phyloP scores from a whole-genome alignment of 345 rosid genomes.

The Diplotaxis tenuifolia region DNA sequence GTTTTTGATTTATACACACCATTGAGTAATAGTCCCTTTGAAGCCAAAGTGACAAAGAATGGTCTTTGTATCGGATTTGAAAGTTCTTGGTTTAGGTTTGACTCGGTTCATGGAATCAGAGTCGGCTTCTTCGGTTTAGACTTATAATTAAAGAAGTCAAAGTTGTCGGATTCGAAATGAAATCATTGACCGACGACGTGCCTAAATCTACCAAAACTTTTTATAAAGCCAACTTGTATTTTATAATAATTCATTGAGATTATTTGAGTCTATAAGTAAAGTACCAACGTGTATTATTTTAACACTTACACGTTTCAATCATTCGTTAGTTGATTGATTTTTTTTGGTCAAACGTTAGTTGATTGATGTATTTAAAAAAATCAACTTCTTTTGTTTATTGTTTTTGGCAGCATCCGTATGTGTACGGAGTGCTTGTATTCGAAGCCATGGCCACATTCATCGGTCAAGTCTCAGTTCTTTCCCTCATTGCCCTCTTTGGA shows the following conservation, averaged over 20 bases:
- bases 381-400: constrained; percentile 5
- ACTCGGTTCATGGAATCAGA: not conserved
- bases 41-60: constrained; percentile 13
- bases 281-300: constrained; percentile 16
- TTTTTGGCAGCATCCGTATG: constrained; percentile 75
- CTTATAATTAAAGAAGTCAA: not conserved
- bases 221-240: not conserved
- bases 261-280: constrained; percentile 18
- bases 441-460: constrained; percentile 97
- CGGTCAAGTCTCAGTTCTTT: constrained; percentile 90
- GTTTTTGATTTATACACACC: not conserved
- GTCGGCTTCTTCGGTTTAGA: not conserved
- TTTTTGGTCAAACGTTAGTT: not conserved
- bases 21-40: not conserved
- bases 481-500: constrained; percentile 90
- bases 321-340: constrained; percentile 7
- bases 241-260: not conserved
- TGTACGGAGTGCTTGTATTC: constrained; percentile 80
- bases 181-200: constrained; percentile 34
- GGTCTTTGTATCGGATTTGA: not conserved
- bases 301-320: not conserved
- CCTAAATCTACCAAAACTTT: constrained; percentile 35
- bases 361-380: not conserved
- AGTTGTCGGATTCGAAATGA: constrained; percentile 2
- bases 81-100: constrained; percentile 4